Percentiles rank a stretch among this genome's conserved stretches.
Evolutionary conservation across 2,329 filamentous ascomycete species (phyloP).

Genomic region (Onygenales sp.): DNA sequence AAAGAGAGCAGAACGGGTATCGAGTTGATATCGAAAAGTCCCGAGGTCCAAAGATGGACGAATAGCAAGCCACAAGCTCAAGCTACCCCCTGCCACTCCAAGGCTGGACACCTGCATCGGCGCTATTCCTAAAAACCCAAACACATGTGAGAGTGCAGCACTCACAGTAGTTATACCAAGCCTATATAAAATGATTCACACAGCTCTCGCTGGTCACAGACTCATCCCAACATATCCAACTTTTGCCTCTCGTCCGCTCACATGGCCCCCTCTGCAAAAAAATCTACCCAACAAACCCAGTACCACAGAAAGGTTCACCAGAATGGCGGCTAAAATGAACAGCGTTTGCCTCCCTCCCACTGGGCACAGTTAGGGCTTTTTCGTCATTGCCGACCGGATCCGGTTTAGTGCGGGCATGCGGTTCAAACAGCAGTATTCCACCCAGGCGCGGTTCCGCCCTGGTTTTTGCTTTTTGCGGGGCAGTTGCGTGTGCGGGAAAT

Average conservation of each 20-base stretch:
- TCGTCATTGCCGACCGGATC: background rate
- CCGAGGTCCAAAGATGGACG: slow-evolving; percentile 1
- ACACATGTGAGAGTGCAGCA: no score
- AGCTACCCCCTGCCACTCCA: background rate
- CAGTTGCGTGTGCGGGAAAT: background rate
- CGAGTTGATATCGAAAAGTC: background rate
- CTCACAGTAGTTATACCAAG: no score
- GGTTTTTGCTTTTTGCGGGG: background rate
- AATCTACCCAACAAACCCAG: no score
- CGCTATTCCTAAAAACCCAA: background rate
- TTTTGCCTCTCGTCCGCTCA: no score
- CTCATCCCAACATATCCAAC: no score
- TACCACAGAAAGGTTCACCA: no score
- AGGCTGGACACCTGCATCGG: background rate
- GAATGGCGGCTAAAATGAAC: background rate
- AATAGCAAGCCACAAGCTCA: background rate
- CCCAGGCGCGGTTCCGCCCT: background rate
- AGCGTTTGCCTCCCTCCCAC: background rate
- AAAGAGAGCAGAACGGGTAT: background rate
- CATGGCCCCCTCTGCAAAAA: no score
- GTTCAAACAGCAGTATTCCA: background rate
- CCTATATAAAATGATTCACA: background rate
- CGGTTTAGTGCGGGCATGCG: background rate
- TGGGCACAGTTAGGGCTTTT: background rate
- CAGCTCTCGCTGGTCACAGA: no score